Conservation (phyloP, 1,284 basidiomycete genomes). For the Moesziomyces sp. region DNA sequence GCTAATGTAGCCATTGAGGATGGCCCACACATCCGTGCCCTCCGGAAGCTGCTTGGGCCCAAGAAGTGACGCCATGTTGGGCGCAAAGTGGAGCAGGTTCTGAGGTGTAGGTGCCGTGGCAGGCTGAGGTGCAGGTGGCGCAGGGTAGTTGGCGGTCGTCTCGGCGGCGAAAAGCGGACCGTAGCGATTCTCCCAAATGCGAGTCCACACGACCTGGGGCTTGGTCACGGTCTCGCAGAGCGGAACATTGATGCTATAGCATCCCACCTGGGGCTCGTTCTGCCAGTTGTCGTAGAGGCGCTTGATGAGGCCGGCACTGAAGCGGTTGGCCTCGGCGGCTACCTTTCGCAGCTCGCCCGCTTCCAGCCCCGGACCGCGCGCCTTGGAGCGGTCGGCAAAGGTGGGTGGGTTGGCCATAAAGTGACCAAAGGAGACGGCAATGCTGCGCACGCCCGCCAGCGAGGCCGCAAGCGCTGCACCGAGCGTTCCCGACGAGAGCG, state of each 20-base stretch:
- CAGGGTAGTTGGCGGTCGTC: conserved; percentile 16
- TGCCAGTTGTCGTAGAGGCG: conserved; percentile 58
- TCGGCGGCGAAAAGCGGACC: conserved; percentile 46
- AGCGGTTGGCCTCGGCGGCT: conserved; percentile 35
- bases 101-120: conserved; percentile 44
- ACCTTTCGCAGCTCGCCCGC: conserved; percentile 17
- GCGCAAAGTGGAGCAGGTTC: conserved; percentile 54
- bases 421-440: conserved; percentile 63
- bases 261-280: conserved; percentile 45
- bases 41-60: conserved; percentile 39
- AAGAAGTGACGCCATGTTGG: conserved; percentile 58
- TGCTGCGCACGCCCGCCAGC: conserved; percentile 51
- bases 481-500: conserved; percentile 63
- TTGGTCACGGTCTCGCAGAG: conserved; percentile 55
- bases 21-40: conserved; percentile 63
- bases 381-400: conserved; percentile 30
- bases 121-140: conserved; percentile 28
- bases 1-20: conserved; percentile 59
- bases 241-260: conserved; percentile 65
- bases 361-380: conserved; percentile 28
- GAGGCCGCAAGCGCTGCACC: conserved; percentile 62
- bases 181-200: conserved; percentile 60
- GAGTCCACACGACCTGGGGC: conserved; percentile 61
- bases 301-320: conserved; percentile 46
- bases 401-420: conserved; percentile 53